Percentiles rank a stretch among this genome's conserved stretches.
phyloP scores from a whole-genome alignment of 2,329 filamentous ascomycete genomes.

The Pseudogymnoascus sp. region DNA sequence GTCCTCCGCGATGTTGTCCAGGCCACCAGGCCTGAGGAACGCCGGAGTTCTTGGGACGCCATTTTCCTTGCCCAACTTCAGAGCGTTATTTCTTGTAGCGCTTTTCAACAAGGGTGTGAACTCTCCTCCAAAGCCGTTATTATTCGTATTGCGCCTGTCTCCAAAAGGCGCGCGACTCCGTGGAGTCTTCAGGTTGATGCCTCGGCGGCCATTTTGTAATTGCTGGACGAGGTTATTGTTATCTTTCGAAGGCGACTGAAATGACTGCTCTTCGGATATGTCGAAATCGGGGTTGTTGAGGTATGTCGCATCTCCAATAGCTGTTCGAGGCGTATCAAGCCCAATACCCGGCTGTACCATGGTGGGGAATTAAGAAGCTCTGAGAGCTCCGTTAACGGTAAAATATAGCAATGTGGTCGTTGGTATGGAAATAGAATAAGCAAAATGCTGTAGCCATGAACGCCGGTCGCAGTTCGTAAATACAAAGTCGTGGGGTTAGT shows the following conservation, averaged over 20 bases:
- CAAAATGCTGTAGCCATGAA: constrained; percentile 8
- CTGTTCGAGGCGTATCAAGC: constrained; percentile 82
- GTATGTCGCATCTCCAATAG: constrained; percentile 77
- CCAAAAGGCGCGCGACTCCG: constrained; percentile 61
- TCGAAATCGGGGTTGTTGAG: constrained; percentile 69
- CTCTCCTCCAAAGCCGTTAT: constrained; percentile 56
- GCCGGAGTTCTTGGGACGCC: constrained; percentile 61
- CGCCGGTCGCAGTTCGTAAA: constrained; percentile 9
- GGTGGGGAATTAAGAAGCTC: constrained; percentile 25
- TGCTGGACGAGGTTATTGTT: constrained; percentile 69
- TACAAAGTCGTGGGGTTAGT: not conserved
- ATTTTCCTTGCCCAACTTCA: constrained; percentile 57
- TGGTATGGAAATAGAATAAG: not conserved
- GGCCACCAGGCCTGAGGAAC: constrained; percentile 48
- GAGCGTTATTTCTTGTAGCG: constrained; percentile 65
- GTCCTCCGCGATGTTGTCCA: constrained; percentile 60
- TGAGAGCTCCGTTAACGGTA: not conserved
- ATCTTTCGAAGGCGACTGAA: constrained; percentile 71
- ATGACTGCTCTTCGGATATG: constrained; percentile 80
- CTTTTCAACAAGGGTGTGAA: constrained; percentile 92
- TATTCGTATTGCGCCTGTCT: constrained; percentile 64
- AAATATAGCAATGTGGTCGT: constrained; percentile 7
- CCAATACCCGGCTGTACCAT: constrained; percentile 60
- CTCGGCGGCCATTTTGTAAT: constrained; percentile 58
- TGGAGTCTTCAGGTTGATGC: constrained; percentile 63